A percentile compares a stretch with the other conserved stretches of the same genome.
These are phyloP conservation scores for Fusarium zealandicum DNA, from an alignment of 2,329 filamentous ascomycete genomes.

Conservation along the genomic window DNA sequence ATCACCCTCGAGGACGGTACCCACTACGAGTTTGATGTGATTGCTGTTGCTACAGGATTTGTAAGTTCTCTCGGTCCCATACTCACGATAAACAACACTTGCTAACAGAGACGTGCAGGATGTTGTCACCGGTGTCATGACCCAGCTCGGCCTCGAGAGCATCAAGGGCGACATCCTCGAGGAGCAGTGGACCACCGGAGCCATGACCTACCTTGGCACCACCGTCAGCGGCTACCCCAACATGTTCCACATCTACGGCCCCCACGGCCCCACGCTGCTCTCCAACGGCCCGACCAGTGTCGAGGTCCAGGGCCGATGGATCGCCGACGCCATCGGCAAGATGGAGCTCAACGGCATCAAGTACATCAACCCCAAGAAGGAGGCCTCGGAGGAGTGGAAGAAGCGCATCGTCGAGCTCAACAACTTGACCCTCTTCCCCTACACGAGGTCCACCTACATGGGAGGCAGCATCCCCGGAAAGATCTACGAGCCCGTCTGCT, in stretches of 20 bases:
- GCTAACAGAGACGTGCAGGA: conserved; percentile 38
- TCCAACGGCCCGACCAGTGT: conserved; percentile 63
- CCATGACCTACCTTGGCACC: conserved; percentile 54
- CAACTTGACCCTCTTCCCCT: conserved; percentile 57
- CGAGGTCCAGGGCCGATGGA: conserved; percentile 65
- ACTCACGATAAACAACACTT: neutral
- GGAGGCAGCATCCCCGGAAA: conserved; percentile 64
- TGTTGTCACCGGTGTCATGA: conserved; percentile 52
- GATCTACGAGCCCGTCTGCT: conserved; percentile 59
- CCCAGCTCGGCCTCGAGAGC: conserved; percentile 53
- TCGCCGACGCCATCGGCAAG: conserved; percentile 58
- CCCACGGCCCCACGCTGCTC: conserved; percentile 63
- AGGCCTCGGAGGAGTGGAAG: conserved; percentile 59
- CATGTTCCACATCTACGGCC: conserved; percentile 62
- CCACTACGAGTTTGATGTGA: conserved; percentile 52
- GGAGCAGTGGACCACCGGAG: conserved; percentile 52
- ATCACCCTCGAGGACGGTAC: conserved; percentile 51
- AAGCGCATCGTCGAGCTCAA: conserved; percentile 55
- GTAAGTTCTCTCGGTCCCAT: conserved; percentile 41
- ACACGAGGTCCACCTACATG: conserved; percentile 61
- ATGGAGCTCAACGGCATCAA: conserved; percentile 55
- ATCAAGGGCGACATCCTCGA: conserved; percentile 48
- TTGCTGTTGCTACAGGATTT: conserved; percentile 56
- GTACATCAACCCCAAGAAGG: conserved; percentile 57
- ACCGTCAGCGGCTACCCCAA: conserved; percentile 56